Conservation (phyloP, 345 rosid species). For the Melastoma malabathricum region DNA sequence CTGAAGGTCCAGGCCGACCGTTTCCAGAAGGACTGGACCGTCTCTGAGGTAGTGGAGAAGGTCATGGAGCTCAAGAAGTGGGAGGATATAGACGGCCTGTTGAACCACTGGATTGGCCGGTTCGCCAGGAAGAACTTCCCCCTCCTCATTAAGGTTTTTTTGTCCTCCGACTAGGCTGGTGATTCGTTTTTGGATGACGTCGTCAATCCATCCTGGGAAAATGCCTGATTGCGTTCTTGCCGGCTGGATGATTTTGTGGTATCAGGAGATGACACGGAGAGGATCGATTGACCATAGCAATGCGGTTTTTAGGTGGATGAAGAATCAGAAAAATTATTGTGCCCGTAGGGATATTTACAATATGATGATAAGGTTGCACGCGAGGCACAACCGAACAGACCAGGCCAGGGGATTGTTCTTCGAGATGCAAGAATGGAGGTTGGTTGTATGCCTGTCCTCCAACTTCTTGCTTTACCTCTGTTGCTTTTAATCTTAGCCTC, state of each 20-base stretch:
- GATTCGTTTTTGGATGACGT: background rate
- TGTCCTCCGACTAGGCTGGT: background rate
- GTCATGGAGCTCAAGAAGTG: constrained; percentile 40
- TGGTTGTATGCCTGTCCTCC: constrained; percentile 4
- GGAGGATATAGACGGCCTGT: constrained; percentile 42
- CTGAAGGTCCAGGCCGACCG: constrained; percentile 44
- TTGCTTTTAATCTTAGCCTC: background rate
- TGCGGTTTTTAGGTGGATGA: constrained; percentile 68
- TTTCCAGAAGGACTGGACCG: constrained; percentile 79
- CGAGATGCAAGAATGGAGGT: constrained; percentile 97
- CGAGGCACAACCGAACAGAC: constrained; percentile 60
- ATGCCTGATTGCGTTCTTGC: background rate
- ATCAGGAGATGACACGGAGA: constrained; percentile 60
- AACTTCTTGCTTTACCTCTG: background rate
- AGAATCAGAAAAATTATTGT: constrained; percentile 61
- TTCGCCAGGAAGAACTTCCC: constrained; percentile 74
- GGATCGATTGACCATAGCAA: constrained; percentile 60
- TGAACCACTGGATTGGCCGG: constrained; percentile 83
- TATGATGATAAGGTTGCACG: constrained; percentile 80
- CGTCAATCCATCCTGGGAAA: background rate
- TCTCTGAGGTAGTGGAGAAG: constrained; percentile 53
- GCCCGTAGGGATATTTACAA: constrained; percentile 76
- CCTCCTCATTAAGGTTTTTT: constrained; percentile 38
- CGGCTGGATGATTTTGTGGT: background rate
- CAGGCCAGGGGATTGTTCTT: constrained; percentile 91